Evolutionary conservation across 257 asterid species (phyloP).

Genomic region (Marsdenia floribunda): DNA sequence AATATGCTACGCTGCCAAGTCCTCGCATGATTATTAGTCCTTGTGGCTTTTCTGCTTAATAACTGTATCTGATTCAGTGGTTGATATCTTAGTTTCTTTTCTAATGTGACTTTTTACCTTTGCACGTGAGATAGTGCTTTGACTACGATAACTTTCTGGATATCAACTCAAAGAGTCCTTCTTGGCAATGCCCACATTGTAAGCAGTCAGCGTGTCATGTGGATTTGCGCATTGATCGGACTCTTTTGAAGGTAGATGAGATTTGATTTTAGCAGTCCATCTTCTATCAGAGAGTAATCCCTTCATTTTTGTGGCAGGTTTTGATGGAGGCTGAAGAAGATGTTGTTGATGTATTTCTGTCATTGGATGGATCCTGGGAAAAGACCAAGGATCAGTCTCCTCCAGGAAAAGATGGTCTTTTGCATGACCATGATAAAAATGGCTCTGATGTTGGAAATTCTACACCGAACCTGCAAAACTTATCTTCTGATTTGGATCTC

Average conservation of each 20-base stretch:
- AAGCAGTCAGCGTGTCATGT: conserved; percentile 7
- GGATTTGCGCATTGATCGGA: conserved; percentile 7
- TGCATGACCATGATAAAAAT: not conserved
- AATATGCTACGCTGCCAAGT: not conserved
- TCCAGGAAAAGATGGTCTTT: not conserved
- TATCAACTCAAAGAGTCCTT: conserved; percentile 11
- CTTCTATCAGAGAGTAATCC: not conserved
- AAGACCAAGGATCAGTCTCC: not conserved
- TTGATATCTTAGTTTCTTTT: not conserved
- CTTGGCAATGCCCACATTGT: conserved; percentile 21
- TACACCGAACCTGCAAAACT: not conserved
- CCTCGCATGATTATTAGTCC: not conserved
- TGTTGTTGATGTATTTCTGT: conserved; percentile 9
- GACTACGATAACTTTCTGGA: conserved; percentile 12
- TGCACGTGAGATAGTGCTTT: conserved; percentile 9
- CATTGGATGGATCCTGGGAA: conserved; percentile 17
- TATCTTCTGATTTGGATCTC: not conserved
- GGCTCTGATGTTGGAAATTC: not conserved
- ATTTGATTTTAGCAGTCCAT: not conserved
- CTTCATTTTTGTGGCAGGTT: conserved; percentile 7
- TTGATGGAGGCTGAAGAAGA: conserved; percentile 11
- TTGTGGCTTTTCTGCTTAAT: too few relatives aligned
- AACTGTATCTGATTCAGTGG: not conserved
- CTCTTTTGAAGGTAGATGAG: conserved; percentile 4
- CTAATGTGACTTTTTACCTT: not conserved